Percentiles rank a stretch among this genome's conserved stretches.
Conservation (phyloP, 768 basidiomycete species). For the Collybia nuda region DNA sequence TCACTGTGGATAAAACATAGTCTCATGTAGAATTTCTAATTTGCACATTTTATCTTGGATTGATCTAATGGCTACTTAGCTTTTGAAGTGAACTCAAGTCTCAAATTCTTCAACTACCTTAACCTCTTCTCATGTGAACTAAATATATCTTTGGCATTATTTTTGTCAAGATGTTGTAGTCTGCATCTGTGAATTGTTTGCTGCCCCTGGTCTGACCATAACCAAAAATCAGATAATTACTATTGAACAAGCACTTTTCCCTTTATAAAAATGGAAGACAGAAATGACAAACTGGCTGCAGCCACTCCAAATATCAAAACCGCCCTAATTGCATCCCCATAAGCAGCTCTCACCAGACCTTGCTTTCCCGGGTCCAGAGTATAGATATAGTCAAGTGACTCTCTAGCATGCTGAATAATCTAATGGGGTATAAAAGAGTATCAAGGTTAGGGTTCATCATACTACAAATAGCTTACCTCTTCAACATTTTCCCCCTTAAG, state of each 20-base stretch:
- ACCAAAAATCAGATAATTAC: no score
- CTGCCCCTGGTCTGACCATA: no score
- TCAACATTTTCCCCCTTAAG: constrained; percentile 47
- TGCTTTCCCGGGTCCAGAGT: constrained; percentile 36
- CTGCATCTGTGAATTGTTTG: no score
- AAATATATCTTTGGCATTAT: no score
- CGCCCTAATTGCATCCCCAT: constrained; percentile 45
- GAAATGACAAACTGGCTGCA: constrained; percentile 37
- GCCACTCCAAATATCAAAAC: constrained; percentile 47
- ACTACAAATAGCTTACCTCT: constrained; percentile 39
- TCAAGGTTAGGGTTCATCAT: not conserved
- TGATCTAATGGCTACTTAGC: no score
- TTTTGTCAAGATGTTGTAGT: no score
- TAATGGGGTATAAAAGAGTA: constrained; percentile 15
- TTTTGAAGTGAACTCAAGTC: no score
- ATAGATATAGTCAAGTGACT: constrained; percentile 47
- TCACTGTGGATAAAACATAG: no score
- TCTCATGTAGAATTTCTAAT: no score
- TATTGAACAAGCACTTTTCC: constrained; percentile 51
- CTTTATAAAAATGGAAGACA: constrained; percentile 51
- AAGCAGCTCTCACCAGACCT: constrained; percentile 36
- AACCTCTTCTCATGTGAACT: no score
- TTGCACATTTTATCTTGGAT: no score
- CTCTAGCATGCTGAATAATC: constrained; percentile 49
- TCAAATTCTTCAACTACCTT: no score